Evolutionary conservation across 2,329 filamentous ascomycete genomes (phyloP).

Genomic region (Amylocarpus encephaloides): DNA sequence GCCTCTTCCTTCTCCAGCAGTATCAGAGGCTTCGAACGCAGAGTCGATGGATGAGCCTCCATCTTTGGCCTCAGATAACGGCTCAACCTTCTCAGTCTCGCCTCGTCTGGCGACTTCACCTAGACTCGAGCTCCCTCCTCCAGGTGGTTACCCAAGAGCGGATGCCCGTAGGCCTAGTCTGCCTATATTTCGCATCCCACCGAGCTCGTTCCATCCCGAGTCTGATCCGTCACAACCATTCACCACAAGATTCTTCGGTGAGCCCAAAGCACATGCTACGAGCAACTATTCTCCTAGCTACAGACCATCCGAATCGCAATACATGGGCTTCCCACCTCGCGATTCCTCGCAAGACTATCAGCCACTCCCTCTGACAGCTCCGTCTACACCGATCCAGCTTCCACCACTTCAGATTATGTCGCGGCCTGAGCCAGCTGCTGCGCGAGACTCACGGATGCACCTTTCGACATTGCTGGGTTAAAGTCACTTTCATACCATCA

Average conservation of each 20-base stretch:
- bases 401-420: constrained; percentile 24
- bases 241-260: constrained; percentile 19
- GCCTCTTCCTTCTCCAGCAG: constrained; percentile 58
- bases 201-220: constrained; percentile 22
- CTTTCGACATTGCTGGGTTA: constrained; percentile 28
- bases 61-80: constrained; percentile 64
- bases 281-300: background rate
- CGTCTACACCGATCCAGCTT: constrained; percentile 29
- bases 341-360: constrained; percentile 19
- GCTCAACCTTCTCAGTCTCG: constrained; percentile 56
- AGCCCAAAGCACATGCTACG: constrained; percentile 11
- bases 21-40: constrained; percentile 54
- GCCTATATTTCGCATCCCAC: constrained; percentile 23
- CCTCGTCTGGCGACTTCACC: constrained; percentile 35
- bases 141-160: constrained; percentile 15
- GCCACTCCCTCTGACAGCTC: constrained; percentile 23
- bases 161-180: constrained; percentile 27
- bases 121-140: constrained; percentile 28
- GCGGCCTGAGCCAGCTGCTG: constrained; percentile 7
- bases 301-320: background rate
- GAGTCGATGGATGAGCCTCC: constrained; percentile 55
- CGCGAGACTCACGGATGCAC: constrained; percentile 30
- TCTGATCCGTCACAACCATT: constrained; percentile 20
- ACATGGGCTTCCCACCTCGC: constrained; percentile 12
- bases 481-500: background rate